These are phyloP conservation scores for Picea sitchensis DNA, from an alignment of 75 land plant genomes.

Conservation along the genomic window DNA sequence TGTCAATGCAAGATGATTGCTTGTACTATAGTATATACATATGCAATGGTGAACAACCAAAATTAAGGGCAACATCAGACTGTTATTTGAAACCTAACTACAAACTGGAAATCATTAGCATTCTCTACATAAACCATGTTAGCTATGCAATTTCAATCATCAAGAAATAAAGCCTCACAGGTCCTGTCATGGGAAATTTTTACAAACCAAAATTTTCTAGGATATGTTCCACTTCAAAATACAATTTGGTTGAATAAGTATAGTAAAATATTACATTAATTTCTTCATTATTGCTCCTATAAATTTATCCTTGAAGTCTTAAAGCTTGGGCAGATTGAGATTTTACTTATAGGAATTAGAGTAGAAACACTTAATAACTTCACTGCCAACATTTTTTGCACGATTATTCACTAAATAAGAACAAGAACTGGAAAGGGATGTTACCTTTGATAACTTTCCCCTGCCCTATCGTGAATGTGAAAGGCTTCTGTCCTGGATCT, in stretches of 20 bases:
- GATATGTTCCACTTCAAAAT: no score
- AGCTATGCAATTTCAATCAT: no score
- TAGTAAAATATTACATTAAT: no score
- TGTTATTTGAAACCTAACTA: no score
- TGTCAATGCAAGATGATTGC: not conserved
- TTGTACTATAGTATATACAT: not conserved
- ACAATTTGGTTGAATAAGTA: no score
- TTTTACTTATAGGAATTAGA: not conserved
- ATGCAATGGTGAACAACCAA: no score
- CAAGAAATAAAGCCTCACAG: no score
- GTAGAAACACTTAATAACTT: not conserved
- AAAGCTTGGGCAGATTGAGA: not conserved
- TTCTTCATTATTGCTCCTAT: not conserved
- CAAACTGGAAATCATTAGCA: no score
- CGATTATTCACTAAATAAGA: not conserved
- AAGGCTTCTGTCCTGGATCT: constrained; percentile 93
- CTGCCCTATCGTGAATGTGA: constrained; percentile 77
- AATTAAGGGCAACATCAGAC: no score
- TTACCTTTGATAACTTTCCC: constrained; percentile 93
- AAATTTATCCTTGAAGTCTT: not conserved
- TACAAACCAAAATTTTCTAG: no score
- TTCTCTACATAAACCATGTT: no score
- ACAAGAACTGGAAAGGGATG: constrained; percentile 5
- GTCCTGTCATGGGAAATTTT: no score
- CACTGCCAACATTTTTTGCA: not conserved